A percentile compares a stretch with the other conserved stretches of the same genome.
These are phyloP conservation scores for Cubamyces sp. DNA, from an alignment of 768 basidiomycete species.

Conservation along the genomic window DNA sequence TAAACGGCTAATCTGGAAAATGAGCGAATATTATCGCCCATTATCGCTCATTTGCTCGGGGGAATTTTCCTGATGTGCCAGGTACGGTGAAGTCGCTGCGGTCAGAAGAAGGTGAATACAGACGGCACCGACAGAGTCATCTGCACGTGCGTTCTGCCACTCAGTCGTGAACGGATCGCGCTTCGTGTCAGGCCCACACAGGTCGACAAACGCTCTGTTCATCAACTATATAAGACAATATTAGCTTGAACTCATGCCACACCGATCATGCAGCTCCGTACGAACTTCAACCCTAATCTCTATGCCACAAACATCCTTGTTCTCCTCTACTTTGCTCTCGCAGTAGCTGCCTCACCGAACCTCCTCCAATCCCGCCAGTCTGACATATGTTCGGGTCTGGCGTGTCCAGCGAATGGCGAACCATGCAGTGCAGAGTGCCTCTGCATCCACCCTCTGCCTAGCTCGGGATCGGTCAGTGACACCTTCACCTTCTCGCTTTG, in stretches of 20 bases:
- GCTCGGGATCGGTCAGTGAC: background rate
- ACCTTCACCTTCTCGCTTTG: too few species aligned
- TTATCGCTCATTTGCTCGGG: too few species aligned
- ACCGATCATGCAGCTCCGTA: too few species aligned
- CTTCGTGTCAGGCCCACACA: too few species aligned
- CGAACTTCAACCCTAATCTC: background rate
- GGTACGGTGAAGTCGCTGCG: background rate
- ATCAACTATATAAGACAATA: too few species aligned
- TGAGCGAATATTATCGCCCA: too few species aligned
- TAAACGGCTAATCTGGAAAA: too few species aligned
- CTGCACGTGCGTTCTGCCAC: too few species aligned
- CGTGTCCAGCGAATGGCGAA: background rate
- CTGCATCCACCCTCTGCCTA: constrained; percentile 8
- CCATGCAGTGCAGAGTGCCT: constrained; percentile 4
- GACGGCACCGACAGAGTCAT: background rate
- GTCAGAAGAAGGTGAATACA: background rate
- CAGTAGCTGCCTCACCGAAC: background rate
- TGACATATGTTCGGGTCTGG: background rate
- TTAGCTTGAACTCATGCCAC: too few species aligned
- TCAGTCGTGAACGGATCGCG: too few species aligned
- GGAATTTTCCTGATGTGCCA: too few species aligned
- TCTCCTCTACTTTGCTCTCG: background rate
- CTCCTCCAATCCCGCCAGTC: background rate
- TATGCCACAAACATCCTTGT: background rate
- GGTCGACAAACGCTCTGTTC: too few species aligned